Conservation (phyloP, 352 stramenopile genomes). For the Phytophthora sojae region DNA sequence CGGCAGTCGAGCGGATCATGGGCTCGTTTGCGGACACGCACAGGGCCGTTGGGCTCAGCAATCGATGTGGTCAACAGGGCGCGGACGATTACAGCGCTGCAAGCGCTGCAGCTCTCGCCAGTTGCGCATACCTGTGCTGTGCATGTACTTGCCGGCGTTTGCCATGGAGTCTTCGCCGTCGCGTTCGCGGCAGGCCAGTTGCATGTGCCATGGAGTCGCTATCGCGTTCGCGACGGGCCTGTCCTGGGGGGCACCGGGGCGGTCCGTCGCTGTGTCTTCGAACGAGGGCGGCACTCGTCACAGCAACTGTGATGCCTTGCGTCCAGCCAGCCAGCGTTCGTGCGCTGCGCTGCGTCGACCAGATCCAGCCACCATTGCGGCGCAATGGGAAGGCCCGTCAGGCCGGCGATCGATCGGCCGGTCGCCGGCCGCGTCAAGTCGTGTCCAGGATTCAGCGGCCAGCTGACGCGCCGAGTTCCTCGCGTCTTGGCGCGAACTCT, state of each 20-base stretch:
- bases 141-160: neutral
- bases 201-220: neutral
- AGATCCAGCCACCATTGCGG: neutral
- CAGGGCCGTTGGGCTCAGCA: conserved; percentile 27
- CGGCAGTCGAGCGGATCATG: neutral
- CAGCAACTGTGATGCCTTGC: conserved; percentile 5
- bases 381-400: conserved; percentile 16
- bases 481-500: conserved; percentile 11
- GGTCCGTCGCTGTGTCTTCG: conserved; percentile 7
- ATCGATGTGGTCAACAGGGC: conserved; percentile 17
- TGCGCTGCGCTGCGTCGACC: neutral
- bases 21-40: conserved; percentile 19
- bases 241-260: conserved; percentile 2
- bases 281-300: conserved; percentile 22
- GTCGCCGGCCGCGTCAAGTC: conserved; percentile 31
- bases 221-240: conserved; percentile 18
- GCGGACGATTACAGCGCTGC: conserved; percentile 7
- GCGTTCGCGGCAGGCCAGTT: conserved; percentile 6
- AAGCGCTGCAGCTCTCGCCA: conserved; percentile 19
- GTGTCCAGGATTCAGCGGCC: conserved; percentile 31
- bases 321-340: neutral
- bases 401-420: conserved; percentile 20
- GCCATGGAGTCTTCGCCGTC: conserved; percentile 20
- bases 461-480: neutral
- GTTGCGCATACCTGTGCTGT: conserved; percentile 4